These are phyloP conservation scores for Verticillium isaacii DNA, from an alignment of 2,329 filamentous ascomycete species.

Conservation along the genomic window DNA sequence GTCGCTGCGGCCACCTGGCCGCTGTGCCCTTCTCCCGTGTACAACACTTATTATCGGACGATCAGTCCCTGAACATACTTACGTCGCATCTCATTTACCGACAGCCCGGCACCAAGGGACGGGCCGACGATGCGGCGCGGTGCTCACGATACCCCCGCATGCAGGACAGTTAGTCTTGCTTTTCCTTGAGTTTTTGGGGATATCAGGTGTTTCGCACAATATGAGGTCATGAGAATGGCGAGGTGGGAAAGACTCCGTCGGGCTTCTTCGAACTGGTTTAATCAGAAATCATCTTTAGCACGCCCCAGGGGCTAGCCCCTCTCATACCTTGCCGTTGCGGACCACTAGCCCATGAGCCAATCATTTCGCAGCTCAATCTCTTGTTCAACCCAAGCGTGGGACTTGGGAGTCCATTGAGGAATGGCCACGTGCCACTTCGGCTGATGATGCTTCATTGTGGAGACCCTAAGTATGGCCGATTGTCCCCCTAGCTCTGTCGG, in stretches of 20 bases:
- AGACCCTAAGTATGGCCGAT: not conserved
- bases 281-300: not conserved
- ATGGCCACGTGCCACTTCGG: not conserved
- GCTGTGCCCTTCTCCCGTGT: not conserved
- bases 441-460: not conserved
- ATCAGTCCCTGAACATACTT: constrained; percentile 2
- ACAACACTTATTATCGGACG: not conserved
- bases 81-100: constrained; percentile 3
- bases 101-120: constrained; percentile 2
- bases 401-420: not conserved
- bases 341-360: not conserved
- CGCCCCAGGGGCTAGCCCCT: not conserved
- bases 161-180: constrained; percentile 1
- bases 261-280: not conserved
- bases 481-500: not conserved
- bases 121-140: constrained; percentile 1
- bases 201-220: not conserved
- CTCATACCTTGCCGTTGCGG: not conserved
- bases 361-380: not conserved
- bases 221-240: not conserved
- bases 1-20: not conserved
- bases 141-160: constrained; percentile 3
- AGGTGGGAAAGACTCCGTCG: not conserved
- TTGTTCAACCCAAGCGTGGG: not conserved
- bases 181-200: not conserved